Conservation (phyloP, 2,329 filamentous ascomycete genomes). For the Cladosporium austrohemisphaericum region DNA sequence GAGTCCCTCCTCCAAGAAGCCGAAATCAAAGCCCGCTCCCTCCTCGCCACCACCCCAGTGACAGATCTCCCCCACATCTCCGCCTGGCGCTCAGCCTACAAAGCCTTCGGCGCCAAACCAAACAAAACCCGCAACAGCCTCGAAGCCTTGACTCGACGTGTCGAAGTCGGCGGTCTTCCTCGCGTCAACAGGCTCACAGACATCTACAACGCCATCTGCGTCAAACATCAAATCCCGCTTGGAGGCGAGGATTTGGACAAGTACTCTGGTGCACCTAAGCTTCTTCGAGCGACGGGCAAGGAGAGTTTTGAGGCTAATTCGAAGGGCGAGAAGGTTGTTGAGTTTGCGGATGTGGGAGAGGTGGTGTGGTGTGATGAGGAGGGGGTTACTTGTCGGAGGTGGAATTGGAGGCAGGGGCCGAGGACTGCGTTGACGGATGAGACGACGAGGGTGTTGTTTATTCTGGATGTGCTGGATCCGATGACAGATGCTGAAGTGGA, state of each 20-base stretch:
- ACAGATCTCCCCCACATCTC: slow-evolving; percentile 36
- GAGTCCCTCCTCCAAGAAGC: slow-evolving; percentile 32
- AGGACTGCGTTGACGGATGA: slow-evolving; percentile 35
- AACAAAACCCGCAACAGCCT: slow-evolving; percentile 38
- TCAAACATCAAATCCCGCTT: slow-evolving; percentile 39
- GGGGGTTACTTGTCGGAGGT: slow-evolving; percentile 38
- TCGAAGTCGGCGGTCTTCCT: slow-evolving; percentile 31
- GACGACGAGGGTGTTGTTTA: slow-evolving; percentile 36
- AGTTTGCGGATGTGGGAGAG: slow-evolving; percentile 32
- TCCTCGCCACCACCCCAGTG: slow-evolving; percentile 21
- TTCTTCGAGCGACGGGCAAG: slow-evolving; percentile 33
- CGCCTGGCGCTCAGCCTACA: slow-evolving; percentile 39
- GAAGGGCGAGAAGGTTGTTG: slow-evolving; percentile 21
- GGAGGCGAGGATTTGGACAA: slow-evolving; percentile 40
- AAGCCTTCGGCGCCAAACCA: slow-evolving; percentile 39
- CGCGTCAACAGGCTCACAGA: slow-evolving; percentile 39
- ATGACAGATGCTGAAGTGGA: slow-evolving; percentile 25
- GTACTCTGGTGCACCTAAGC: slow-evolving; percentile 32
- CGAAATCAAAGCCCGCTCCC: slow-evolving; percentile 21
- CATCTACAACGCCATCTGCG: slow-evolving; percentile 39
- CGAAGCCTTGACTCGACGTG: slow-evolving; percentile 36
- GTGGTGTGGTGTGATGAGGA: slow-evolving; percentile 39
- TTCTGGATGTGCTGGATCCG: slow-evolving; percentile 33
- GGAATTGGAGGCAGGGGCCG: slow-evolving; percentile 41
- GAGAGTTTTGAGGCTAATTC: slow-evolving; percentile 35